These are phyloP conservation scores for Tausonia pullulans DNA, from an alignment of 1,284 basidiomycete species.

Conservation along the genomic window DNA sequence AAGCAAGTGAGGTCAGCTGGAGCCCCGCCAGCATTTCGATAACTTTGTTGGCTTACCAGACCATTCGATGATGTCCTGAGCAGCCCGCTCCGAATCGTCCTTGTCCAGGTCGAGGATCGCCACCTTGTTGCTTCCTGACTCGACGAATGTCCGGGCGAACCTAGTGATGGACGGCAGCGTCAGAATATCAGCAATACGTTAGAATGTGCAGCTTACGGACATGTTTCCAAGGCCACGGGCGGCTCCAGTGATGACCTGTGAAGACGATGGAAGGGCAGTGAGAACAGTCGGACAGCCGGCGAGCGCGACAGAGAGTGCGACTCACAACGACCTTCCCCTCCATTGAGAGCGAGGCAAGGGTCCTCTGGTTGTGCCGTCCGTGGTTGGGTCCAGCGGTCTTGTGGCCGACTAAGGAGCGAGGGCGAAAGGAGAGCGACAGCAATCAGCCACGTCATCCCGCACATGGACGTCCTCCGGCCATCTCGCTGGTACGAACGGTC, in stretches of 20 bases:
- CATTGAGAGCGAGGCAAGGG: conserved; percentile 30
- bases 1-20: conserved; percentile 5
- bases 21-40: too few relatives aligned
- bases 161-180: too few relatives aligned
- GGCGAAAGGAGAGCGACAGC: neutral
- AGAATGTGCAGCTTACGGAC: conserved; percentile 36
- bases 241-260: conserved; percentile 82
- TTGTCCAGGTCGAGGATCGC: conserved; percentile 76
- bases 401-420: conserved; percentile 23
- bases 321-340: conserved; percentile 15
- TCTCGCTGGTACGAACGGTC: neutral
- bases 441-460: neutral
- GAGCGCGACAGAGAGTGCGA: neutral
- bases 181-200: neutral
- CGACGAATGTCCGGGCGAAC: conserved; percentile 6
- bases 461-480: neutral
- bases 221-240: conserved; percentile 79
- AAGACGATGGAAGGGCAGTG: neutral
- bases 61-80: conserved; percentile 55
- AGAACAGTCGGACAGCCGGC: neutral
- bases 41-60: conserved; percentile 32
- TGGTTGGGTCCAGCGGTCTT: conserved; percentile 26
- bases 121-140: conserved; percentile 65
- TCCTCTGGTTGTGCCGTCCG: conserved; percentile 31
- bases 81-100: conserved; percentile 58